These are phyloP conservation scores for Fusarium domesticum DNA, from an alignment of 2,329 filamentous ascomycete species.

Conservation along the genomic window DNA sequence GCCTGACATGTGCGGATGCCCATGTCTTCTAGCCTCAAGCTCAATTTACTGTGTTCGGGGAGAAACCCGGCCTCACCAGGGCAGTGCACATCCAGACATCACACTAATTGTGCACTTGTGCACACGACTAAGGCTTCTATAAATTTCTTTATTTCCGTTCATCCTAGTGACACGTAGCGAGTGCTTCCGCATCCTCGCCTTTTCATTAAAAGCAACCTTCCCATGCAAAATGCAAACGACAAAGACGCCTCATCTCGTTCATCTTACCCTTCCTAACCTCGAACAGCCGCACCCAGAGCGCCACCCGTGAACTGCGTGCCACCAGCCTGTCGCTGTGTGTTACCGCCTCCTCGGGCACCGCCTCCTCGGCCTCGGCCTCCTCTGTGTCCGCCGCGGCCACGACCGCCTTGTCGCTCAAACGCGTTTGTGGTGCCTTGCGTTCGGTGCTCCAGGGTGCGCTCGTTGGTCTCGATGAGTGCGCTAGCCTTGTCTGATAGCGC, in stretches of 20 bases:
- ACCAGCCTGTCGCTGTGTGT: conserved; percentile 63
- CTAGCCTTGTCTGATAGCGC: conserved; percentile 96
- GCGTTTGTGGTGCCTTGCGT: conserved; percentile 94
- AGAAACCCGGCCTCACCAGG: too few species aligned
- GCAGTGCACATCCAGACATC: too few species aligned
- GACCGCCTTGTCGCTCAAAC: conserved; percentile 87
- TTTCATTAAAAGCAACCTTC: conserved; percentile 36
- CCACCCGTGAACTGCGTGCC: conserved; percentile 81
- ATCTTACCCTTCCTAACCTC: conserved; percentile 45
- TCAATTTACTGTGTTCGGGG: too few species aligned
- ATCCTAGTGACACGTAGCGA: conserved; percentile 34
- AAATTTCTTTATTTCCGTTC: conserved; percentile 33
- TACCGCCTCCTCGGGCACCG: conserved; percentile 56
- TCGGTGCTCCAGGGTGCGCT: conserved; percentile 93
- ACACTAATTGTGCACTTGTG: too few species aligned
- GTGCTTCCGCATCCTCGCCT: conserved; percentile 34
- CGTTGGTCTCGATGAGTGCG: conserved; percentile 92
- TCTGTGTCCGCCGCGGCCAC: conserved; percentile 63
- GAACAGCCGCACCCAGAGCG: conserved; percentile 67
- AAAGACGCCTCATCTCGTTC: conserved; percentile 34
- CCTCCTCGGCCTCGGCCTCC: conserved; percentile 63
- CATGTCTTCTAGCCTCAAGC: too few species aligned
- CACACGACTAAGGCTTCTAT: conserved; percentile 29
- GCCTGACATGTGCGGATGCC: too few species aligned
- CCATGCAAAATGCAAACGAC: conserved; percentile 36